Evolutionary conservation across 2,329 filamentous ascomycete genomes (phyloP), one percentile per base, ranked within the genome.

Genomic region (Bipolaris gigantea): DNA sequence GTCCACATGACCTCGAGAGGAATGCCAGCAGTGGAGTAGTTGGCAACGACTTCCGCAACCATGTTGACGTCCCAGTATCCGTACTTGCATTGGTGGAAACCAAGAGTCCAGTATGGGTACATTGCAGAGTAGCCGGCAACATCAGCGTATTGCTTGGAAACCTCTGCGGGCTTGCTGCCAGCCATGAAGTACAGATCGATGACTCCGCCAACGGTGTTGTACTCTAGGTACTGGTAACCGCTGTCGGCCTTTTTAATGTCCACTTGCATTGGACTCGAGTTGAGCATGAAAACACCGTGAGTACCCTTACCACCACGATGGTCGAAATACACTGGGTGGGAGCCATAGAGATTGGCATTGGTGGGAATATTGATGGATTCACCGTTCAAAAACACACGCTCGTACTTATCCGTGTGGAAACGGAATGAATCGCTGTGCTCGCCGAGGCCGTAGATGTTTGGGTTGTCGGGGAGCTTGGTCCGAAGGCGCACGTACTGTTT

Each of bases 401-500:
- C 84, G 70, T 89, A 89, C 71, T 87, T 81, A 27, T 81, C 84
- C 0, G 85, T 88, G 50, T 85, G 84, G 56, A 92, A 79, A 33
- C 83, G 81, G 65, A 91, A 85, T 1, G 85, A 79, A 62, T 92
- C 89, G 2, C 83, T 86, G 69, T 91, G 88, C 74, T 93, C 89
- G 33, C 90, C 90, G 2, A 93, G 80, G 0, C 90, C 90, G 68
- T 94, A 94, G 5, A 94, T 76, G 63, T 88, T 84, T 0, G 89
- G 88, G 48, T 85, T 78, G 1, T 83, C 73, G 0, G 90, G 89
- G 10, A 94, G 78, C 56, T 79, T 83, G 2, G 89, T 92, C 39
- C 88, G 82, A 54, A 93, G 78, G 18, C 86, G 84, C 21, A 94
- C 74, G 65, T 91, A 94, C 72, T 94, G 89, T 10, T 84, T 85